A percentile compares a stretch with the other conserved stretches of the same genome.
phyloP scores from a whole-genome alignment of 1,284 basidiomycete species.

The Tremellales sp. region DNA sequence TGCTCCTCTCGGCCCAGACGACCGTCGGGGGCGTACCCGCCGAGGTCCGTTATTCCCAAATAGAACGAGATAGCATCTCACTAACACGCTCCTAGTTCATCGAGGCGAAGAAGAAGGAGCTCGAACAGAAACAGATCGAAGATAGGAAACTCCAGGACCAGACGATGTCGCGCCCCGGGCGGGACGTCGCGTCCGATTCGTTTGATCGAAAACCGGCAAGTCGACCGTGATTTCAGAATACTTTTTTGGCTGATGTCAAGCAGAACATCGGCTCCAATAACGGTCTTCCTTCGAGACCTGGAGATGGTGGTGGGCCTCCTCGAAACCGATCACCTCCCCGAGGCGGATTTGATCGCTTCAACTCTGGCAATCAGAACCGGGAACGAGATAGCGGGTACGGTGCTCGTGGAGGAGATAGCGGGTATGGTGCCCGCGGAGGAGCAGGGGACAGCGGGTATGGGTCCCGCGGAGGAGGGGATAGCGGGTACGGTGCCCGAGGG shows the following conservation, averaged over 20 bases:
- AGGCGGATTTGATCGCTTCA: constrained; percentile 2
- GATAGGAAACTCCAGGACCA: constrained; percentile 11
- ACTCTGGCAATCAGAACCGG: constrained; percentile 8
- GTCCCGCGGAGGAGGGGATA: too few relatives aligned
- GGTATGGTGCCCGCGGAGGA: constrained; percentile 7
- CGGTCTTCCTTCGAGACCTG: constrained; percentile 13
- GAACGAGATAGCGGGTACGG: constrained; percentile 24
- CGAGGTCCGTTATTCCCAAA: constrained; percentile 48
- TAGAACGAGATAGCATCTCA: background rate
- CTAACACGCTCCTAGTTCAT: constrained; percentile 57
- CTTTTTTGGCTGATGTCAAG: too few relatives aligned
- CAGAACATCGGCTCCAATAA: too few relatives aligned
- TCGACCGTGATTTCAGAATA: too few relatives aligned
- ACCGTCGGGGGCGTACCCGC: constrained; percentile 85
- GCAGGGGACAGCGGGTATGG: too few relatives aligned
- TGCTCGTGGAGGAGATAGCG: constrained; percentile 4
- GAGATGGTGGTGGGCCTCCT: constrained; percentile 1
- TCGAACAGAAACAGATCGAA: constrained; percentile 63
- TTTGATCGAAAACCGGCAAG: constrained; percentile 16
- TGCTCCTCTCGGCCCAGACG: constrained; percentile 84
- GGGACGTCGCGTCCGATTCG: constrained; percentile 18
- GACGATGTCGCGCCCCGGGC: constrained; percentile 1
- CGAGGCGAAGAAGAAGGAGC: constrained; percentile 92
- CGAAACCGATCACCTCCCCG: constrained; percentile 10
- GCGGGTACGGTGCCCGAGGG: too few relatives aligned